Conservation (phyloP, 441 rosid species). For the Populus hybrid region DNA sequence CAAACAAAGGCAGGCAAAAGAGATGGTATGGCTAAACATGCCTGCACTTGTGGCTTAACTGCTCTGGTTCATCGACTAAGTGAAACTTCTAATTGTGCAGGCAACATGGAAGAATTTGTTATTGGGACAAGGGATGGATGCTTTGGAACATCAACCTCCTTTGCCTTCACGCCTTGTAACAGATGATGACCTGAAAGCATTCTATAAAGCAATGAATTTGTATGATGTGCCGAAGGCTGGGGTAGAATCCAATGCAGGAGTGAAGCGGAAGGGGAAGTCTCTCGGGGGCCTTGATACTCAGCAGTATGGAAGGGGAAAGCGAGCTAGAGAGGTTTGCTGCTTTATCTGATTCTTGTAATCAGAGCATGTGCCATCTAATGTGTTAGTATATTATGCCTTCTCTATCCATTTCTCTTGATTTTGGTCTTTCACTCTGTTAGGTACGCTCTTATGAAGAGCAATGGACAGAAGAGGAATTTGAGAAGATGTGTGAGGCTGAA, state of each 20-base stretch:
- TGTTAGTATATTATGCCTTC: not conserved
- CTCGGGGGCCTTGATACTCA: constrained; percentile 64
- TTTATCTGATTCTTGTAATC: constrained; percentile 21
- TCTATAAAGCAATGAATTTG: constrained; percentile 65
- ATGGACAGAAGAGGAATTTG: constrained; percentile 96
- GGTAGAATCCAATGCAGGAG: constrained; percentile 41
- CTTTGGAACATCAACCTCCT: constrained; percentile 43
- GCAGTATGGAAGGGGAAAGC: constrained; percentile 90
- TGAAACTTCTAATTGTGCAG: constrained; percentile 38
- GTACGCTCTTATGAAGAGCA: constrained; percentile 95
- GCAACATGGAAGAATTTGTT: constrained; percentile 70
- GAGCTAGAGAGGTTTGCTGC: constrained; percentile 85
- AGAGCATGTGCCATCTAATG: constrained; percentile 1
- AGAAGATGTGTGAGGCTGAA: constrained; percentile 82
- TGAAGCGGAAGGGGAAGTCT: constrained; percentile 58
- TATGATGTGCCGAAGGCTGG: constrained; percentile 57
- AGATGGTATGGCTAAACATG: constrained; percentile 47
- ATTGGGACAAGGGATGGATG: constrained; percentile 40
- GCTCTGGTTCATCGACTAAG: not conserved
- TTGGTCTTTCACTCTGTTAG: constrained; percentile 24
- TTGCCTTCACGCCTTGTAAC: constrained; percentile 87
- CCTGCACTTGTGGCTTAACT: constrained; percentile 12
- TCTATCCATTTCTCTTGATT: not conserved
- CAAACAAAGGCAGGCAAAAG: constrained; percentile 65
- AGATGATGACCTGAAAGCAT: constrained; percentile 67